Evolutionary conservation across 768 basidiomycete species (phyloP).

Genomic region (Boletus bicolor): DNA sequence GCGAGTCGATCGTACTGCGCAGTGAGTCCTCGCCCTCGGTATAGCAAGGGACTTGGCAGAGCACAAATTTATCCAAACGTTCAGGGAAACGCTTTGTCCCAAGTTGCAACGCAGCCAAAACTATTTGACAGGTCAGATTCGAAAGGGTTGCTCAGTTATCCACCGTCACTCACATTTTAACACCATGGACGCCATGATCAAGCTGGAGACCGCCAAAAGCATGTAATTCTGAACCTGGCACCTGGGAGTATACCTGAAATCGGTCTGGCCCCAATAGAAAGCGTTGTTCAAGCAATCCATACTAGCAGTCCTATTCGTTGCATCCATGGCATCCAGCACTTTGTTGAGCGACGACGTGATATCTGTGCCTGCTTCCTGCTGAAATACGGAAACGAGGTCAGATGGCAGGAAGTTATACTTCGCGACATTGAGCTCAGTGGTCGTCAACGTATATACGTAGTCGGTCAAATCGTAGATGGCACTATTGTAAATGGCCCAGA

Average conservation of each 20-base stretch:
- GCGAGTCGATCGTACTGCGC: constrained; percentile 64
- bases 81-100: constrained; percentile 59
- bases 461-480: constrained; percentile 63
- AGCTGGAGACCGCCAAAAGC: constrained; percentile 49
- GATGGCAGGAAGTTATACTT: constrained; percentile 53
- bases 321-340: constrained; percentile 41
- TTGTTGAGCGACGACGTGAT: constrained; percentile 50
- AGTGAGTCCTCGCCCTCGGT: constrained; percentile 71
- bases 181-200: constrained; percentile 54
- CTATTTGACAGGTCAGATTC: constrained; percentile 31
- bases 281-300: constrained; percentile 56
- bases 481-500: constrained; percentile 59
- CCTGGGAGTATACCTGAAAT: constrained; percentile 53
- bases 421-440: constrained; percentile 39
- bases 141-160: background rate
- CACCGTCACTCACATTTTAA: constrained; percentile 51
- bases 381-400: constrained; percentile 49
- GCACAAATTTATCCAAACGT: constrained; percentile 64
- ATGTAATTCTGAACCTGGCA: constrained; percentile 64
- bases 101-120: constrained; percentile 64
- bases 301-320: constrained; percentile 36
- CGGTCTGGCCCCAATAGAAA: constrained; percentile 55
- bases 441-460: constrained; percentile 58
- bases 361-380: constrained; percentile 59
- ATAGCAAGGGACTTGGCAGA: constrained; percentile 69